Evolutionary conservation across 176 grass and related monocot species (phyloP).

Genomic region (Aegilops longissima): DNA sequence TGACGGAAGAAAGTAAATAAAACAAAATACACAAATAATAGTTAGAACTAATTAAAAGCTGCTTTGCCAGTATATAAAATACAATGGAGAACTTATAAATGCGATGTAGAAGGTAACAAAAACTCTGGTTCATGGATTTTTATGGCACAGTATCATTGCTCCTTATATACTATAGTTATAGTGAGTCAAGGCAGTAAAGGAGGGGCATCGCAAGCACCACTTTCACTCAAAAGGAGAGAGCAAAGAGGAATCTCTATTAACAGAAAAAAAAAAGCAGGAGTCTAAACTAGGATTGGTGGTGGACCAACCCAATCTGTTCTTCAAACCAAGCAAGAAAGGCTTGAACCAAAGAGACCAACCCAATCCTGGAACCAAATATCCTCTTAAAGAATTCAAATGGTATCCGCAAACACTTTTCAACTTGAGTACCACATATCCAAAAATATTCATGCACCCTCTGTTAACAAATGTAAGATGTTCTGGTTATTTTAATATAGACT

Average conservation of each 20-base stretch:
- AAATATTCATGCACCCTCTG: neutral
- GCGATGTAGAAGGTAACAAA: neutral
- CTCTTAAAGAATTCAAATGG: neutral
- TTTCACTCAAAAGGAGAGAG: neutral
- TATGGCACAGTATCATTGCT: neutral
- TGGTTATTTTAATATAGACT: too few relatives aligned
- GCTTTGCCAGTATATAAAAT: conserved; percentile 8
- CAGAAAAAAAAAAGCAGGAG: neutral
- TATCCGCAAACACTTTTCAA: neutral
- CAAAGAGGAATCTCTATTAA: neutral
- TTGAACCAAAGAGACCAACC: neutral
- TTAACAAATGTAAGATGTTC: too few relatives aligned
- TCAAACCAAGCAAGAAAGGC: conserved; percentile 7
- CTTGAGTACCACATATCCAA: neutral
- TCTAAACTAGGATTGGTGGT: conserved; percentile 9
- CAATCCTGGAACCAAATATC: conserved; percentile 1
- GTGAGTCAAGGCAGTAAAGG: neutral
- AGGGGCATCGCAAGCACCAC: neutral
- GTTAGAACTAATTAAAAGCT: conserved; percentile 29
- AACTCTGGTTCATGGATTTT: neutral
- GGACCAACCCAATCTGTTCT: neutral
- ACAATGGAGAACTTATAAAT: neutral
- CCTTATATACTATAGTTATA: neutral
- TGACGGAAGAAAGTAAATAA: conserved; percentile 29
- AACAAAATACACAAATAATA: conserved; percentile 16